Percentiles rank a stretch among this genome's conserved stretches.
These are phyloP conservation scores for Scutellaria baicalensis DNA, from an alignment of 257 asterid genomes.

Conservation along the genomic window DNA sequence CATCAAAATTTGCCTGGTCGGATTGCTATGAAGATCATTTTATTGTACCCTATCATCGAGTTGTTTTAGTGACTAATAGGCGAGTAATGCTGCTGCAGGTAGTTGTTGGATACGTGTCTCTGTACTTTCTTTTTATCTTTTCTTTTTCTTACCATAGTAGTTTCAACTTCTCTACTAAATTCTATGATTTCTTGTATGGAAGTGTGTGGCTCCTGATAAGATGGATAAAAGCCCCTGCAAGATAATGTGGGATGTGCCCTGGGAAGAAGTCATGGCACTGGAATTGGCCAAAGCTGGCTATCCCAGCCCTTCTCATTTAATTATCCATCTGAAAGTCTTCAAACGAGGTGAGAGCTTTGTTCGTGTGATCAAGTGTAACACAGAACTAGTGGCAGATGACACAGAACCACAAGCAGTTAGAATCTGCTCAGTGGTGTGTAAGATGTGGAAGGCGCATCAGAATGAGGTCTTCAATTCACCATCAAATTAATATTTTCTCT, in stretches of 20 bases:
- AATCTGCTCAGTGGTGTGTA: conserved; percentile 60
- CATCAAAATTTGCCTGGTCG: conserved; percentile 91
- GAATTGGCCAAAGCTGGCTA: conserved; percentile 94
- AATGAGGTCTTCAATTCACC: conserved; percentile 38
- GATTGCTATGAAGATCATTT: conserved; percentile 86
- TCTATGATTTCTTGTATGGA: conserved; percentile 19
- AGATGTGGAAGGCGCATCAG: conserved; percentile 68
- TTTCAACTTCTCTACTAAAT: conserved; percentile 8
- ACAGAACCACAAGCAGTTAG: conserved; percentile 73
- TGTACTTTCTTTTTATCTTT: not conserved
- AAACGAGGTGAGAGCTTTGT: conserved; percentile 80
- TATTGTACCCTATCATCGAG: conserved; percentile 76
- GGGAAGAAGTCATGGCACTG: conserved; percentile 85
- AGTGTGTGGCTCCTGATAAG: conserved; percentile 72
- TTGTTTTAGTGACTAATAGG: conserved; percentile 79
- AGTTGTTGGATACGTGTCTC: conserved; percentile 10
- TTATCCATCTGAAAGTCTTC: conserved; percentile 78
- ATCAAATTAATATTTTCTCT: not conserved
- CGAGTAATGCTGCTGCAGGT: conserved; percentile 93
- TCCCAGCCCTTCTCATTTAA: conserved; percentile 66
- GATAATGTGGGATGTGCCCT: conserved; percentile 95
- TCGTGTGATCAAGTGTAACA: conserved; percentile 79
- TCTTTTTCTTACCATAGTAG: not conserved
- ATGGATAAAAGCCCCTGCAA: conserved; percentile 91
- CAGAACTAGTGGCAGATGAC: conserved; percentile 55